These are phyloP conservation scores for Eucalyptus viminalis DNA, from an alignment of 345 rosid genomes.

Conservation along the genomic window DNA sequence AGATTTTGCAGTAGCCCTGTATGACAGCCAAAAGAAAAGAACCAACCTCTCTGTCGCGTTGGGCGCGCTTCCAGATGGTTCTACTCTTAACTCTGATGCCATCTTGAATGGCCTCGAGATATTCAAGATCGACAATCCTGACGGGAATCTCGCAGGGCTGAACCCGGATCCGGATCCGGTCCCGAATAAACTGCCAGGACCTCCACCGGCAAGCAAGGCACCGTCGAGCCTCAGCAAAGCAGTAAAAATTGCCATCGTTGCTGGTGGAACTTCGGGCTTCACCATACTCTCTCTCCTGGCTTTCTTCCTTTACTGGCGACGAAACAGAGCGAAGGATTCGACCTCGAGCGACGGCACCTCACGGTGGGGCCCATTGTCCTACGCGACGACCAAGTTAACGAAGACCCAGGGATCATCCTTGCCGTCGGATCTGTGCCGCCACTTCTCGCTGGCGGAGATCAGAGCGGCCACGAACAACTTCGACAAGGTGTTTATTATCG, in stretches of 20 bases:
- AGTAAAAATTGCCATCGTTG: neutral
- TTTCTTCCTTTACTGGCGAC: neutral
- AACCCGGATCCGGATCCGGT: neutral
- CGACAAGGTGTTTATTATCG: too few relatives aligned
- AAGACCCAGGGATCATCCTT: neutral
- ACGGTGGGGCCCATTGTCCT: neutral
- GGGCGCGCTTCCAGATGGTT: neutral
- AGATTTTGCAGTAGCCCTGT: constrained; percentile 8
- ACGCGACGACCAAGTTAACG: neutral
- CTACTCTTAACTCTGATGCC: constrained; percentile 7
- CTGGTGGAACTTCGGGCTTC: neutral
- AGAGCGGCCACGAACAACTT: too few relatives aligned
- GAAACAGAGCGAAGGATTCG: neutral
- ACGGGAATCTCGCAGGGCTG: constrained; percentile 8
- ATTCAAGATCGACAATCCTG: constrained; percentile 9
- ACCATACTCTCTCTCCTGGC: neutral
- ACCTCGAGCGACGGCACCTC: neutral
- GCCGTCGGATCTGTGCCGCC: constrained; percentile 14
- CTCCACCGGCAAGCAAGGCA: neutral
- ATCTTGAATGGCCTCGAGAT: constrained; percentile 30
- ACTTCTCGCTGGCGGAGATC: neutral
- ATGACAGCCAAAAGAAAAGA: neutral
- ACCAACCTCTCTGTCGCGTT: constrained; percentile 3
- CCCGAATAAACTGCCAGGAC: too few relatives aligned
- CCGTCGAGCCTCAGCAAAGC: neutral